phyloP scores from a whole-genome alignment of 768 basidiomycete species.

The Candolleomyces aberdarensis region DNA sequence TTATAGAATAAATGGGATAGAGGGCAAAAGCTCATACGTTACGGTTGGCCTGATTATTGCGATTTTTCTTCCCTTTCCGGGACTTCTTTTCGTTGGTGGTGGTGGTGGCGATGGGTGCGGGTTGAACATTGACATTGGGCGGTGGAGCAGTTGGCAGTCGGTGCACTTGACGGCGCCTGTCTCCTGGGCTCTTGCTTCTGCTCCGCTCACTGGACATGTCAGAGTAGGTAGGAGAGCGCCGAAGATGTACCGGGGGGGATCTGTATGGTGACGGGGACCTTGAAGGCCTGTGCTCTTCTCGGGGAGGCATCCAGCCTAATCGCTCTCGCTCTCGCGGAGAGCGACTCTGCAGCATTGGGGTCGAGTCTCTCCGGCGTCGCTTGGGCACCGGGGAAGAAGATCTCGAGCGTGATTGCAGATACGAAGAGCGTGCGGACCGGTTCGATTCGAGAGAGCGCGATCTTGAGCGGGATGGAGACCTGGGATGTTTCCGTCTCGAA shows the following conservation, averaged over 20 bases:
- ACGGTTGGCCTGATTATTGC: conserved; percentile 2
- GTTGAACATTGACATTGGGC: not conserved
- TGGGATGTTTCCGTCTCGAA: conserved; percentile 38
- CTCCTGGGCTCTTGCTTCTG: conserved; percentile 51
- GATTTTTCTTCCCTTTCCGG: conserved; percentile 19
- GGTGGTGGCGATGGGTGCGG: conserved; percentile 24
- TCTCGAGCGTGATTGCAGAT: conserved; percentile 61
- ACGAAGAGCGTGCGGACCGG: conserved; percentile 60
- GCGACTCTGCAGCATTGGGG: conserved; percentile 45
- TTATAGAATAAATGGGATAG: not conserved
- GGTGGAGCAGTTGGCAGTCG: conserved; percentile 49
- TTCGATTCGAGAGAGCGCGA: conserved; percentile 65
- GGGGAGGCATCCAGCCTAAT: conserved; percentile 27
- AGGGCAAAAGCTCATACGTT: not conserved
- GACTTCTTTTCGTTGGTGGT: conserved; percentile 18
- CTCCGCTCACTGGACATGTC: conserved; percentile 54
- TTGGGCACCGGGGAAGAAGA: conserved; percentile 58
- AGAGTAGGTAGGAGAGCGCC: conserved; percentile 47
- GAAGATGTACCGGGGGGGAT: conserved; percentile 31
- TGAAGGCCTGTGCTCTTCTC: conserved; percentile 23
- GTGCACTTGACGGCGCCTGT: conserved; percentile 55
- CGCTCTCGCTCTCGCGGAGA: conserved; percentile 48
- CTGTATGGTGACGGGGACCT: conserved; percentile 44
- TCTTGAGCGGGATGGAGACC: conserved; percentile 61
- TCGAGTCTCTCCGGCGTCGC: conserved; percentile 50